These are phyloP conservation scores for Populus pruinosa DNA, from an alignment of 345 rosid species.

Conservation along the genomic window DNA sequence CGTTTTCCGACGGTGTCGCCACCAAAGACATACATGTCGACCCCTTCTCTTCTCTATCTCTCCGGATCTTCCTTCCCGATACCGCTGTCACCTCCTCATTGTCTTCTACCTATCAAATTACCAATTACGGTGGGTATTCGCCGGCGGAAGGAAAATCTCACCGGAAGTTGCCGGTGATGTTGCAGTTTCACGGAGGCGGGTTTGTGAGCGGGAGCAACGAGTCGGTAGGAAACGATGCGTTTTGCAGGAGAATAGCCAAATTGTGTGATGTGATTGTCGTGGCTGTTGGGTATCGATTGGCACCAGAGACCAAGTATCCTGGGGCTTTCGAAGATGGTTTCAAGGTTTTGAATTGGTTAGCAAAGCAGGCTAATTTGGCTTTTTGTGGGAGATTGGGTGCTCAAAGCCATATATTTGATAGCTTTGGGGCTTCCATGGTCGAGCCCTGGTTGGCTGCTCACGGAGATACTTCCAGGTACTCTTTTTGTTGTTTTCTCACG, in stretches of 20 bases:
- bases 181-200: constrained; percentile 98
- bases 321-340: constrained; percentile 83
- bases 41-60: constrained; percentile 54
- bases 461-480: constrained; percentile 61
- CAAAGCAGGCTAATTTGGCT: constrained; percentile 71
- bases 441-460: constrained; percentile 89
- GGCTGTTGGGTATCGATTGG: constrained; percentile 85
- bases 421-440: constrained; percentile 71
- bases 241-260: constrained; percentile 70
- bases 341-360: constrained; percentile 73
- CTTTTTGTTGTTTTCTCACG: not conserved
- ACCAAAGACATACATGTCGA: constrained; percentile 75
- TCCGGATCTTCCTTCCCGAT: constrained; percentile 70
- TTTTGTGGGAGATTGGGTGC: constrained; percentile 25
- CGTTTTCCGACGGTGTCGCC: constrained; percentile 59
- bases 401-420: constrained; percentile 43
- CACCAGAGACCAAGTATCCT: constrained; percentile 76
- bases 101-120: not conserved
- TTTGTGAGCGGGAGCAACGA: constrained; percentile 76
- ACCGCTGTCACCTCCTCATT: constrained; percentile 13
- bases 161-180: constrained; percentile 67
- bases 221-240: constrained; percentile 57
- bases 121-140: constrained; percentile 57
- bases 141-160: constrained; percentile 34
- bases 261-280: constrained; percentile 73